Percentiles rank a stretch among this genome's conserved stretches.
Evolutionary conservation across 208 protist species (phyloP).

Genomic region (Angomonas deanei): DNA sequence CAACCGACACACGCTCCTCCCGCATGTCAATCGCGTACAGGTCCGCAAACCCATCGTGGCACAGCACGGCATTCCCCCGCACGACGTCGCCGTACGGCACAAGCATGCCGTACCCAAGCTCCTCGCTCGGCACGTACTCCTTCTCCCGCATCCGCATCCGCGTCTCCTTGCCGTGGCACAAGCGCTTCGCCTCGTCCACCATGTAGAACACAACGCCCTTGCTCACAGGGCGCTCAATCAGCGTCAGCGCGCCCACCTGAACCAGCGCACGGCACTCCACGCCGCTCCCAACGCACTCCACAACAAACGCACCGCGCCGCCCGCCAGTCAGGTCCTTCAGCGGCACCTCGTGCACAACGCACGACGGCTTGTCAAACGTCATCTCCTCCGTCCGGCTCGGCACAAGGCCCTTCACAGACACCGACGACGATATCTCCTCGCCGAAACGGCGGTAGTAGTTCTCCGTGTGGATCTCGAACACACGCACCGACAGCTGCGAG

Average conservation of each 20-base stretch:
- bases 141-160: neutral
- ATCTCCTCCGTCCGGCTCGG: conserved; percentile 2
- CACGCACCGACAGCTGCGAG: neutral
- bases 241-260: conserved; percentile 2
- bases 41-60: conserved; percentile 9
- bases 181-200: conserved; percentile 2
- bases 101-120: conserved; percentile 6
- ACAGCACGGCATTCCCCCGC: neutral
- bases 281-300: conserved; percentile 10
- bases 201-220: conserved; percentile 13
- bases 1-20: neutral
- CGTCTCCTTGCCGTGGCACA: conserved; percentile 7
- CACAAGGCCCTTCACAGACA: conserved; percentile 4
- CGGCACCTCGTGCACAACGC: conserved; percentile 3
- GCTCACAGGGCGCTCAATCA: conserved; percentile 3
- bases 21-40: neutral
- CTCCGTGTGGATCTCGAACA: conserved; percentile 9
- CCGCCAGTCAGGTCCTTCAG: conserved; percentile 7
- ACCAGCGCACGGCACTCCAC: conserved; percentile 3
- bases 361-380: neutral
- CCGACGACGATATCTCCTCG: neutral
- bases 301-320: conserved; percentile 6
- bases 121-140: neutral
- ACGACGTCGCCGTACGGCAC: conserved; percentile 2
- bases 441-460: neutral